Conservation (phyloP, 345 rosid species). For the Arabis alpina region DNA sequence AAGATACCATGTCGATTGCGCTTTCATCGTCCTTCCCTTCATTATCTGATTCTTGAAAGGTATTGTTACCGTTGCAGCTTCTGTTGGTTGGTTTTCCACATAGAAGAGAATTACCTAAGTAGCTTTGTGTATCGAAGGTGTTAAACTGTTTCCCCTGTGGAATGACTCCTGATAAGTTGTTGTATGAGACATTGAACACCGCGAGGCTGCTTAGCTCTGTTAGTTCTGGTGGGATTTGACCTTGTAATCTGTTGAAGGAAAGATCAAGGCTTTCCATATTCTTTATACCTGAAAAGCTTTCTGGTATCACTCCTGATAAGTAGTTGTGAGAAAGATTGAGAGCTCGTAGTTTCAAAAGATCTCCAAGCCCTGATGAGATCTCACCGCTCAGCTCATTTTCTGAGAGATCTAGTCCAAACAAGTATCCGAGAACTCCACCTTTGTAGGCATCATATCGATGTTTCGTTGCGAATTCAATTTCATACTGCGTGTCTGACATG, state of each 20-base stretch:
- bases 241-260: conserved; percentile 22
- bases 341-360: conserved; percentile 3
- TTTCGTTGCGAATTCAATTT: conserved; percentile 14
- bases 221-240: background rate
- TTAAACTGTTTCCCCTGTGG: background rate
- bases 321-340: conserved; percentile 47
- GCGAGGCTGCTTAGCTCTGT: background rate
- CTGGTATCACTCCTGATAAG: conserved; percentile 40
- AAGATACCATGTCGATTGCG: conserved; percentile 4
- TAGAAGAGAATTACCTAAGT: conserved; percentile 18
- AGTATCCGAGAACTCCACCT: background rate
- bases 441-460: conserved; percentile 17
- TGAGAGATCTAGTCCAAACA: conserved; percentile 38
- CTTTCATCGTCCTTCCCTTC: background rate
- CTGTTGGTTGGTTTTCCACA: conserved; percentile 13
- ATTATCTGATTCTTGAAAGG: background rate
- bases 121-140: conserved; percentile 5
- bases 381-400: conserved; percentile 39
- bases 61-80: background rate
- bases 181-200: no score
- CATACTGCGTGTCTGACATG: no score
- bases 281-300: conserved; percentile 34
- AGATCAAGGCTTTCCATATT: conserved; percentile 48
- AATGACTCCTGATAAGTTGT: no score
- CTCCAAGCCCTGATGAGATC: conserved; percentile 43